Percentiles rank a stretch among this genome's conserved stretches.
phyloP scores from a whole-genome alignment of 2,329 filamentous ascomycete genomes.

The Claviceps sp. region DNA sequence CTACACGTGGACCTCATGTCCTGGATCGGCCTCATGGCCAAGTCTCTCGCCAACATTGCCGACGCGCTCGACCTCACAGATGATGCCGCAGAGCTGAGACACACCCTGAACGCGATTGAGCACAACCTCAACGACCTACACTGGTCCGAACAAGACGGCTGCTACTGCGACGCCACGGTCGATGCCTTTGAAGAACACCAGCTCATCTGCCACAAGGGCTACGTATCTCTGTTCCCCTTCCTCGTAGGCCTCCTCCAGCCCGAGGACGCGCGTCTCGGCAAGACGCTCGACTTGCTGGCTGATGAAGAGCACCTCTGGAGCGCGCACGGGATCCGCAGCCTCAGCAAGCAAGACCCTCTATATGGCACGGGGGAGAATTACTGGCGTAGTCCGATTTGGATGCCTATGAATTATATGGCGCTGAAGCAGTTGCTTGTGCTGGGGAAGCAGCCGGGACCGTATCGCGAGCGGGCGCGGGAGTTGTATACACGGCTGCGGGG shows the following conservation, averaged over 20 bases:
- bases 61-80: constrained; percentile 60
- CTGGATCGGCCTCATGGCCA: constrained; percentile 95
- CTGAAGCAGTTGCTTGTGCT: constrained; percentile 60
- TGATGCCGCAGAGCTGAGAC: constrained; percentile 59
- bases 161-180: constrained; percentile 89
- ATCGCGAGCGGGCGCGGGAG: constrained; percentile 52
- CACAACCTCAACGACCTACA: constrained; percentile 86
- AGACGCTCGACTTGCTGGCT: constrained; percentile 62
- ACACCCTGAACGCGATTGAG: constrained; percentile 62
- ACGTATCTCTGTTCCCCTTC: constrained; percentile 88
- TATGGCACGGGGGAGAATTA: constrained; percentile 94
- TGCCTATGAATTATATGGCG: constrained; percentile 89
- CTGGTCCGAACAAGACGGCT: constrained; percentile 69
- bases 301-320: constrained; percentile 86
- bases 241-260: constrained; percentile 65
- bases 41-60: constrained; percentile 70
- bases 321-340: constrained; percentile 71
- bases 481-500: constrained; percentile 65
- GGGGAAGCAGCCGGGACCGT: constrained; percentile 52
- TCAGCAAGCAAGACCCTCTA: constrained; percentile 69
- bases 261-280: constrained; percentile 60
- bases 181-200: constrained; percentile 86
- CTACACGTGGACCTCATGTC: constrained; percentile 88
- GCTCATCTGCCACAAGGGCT: constrained; percentile 92
- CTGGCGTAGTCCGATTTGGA: constrained; percentile 90